These are phyloP conservation scores for Colletotrichum endophyticum DNA, from an alignment of 2,329 filamentous ascomycete genomes.

Conservation along the genomic window DNA sequence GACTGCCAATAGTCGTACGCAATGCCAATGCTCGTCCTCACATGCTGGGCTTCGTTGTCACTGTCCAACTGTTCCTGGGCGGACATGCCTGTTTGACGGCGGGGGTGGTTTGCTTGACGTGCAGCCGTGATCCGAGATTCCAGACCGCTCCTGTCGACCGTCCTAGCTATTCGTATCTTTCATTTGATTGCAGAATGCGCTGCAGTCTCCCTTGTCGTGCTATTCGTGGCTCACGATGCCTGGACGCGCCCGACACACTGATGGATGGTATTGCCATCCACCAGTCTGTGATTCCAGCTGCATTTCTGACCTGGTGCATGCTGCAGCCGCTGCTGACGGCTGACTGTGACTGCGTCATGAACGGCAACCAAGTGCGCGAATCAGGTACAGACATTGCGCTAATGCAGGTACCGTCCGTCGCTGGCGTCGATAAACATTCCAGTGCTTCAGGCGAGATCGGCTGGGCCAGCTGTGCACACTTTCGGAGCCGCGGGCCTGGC, in stretches of 20 bases:
- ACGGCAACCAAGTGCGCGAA: neutral
- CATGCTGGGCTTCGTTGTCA: neutral
- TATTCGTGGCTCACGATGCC: neutral
- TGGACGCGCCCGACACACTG: neutral
- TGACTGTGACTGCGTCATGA: slow-evolving; percentile 8
- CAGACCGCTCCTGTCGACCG: slow-evolving; percentile 4
- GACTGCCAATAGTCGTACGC: neutral
- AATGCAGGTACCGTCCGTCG: slow-evolving; percentile 14
- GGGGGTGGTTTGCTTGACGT: neutral
- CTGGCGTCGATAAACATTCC: neutral
- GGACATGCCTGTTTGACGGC: neutral
- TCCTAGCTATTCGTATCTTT: slow-evolving; percentile 1
- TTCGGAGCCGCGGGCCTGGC: neutral
- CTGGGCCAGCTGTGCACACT: neutral
- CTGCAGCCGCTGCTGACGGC: slow-evolving; percentile 3
- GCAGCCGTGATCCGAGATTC: slow-evolving; percentile 12
- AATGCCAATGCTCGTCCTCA: neutral
- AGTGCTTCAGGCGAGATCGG: neutral
- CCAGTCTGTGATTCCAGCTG: slow-evolving; percentile 1
- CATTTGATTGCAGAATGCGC: slow-evolving; percentile 4
- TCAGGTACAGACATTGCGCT: slow-evolving; percentile 6
- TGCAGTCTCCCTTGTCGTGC: neutral
- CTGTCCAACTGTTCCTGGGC: neutral
- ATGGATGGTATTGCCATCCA: neutral
- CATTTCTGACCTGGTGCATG: neutral